Base-by-base conservation (phyloP, 306 rosid genomes). In the Carpinus viminea region DNA sequence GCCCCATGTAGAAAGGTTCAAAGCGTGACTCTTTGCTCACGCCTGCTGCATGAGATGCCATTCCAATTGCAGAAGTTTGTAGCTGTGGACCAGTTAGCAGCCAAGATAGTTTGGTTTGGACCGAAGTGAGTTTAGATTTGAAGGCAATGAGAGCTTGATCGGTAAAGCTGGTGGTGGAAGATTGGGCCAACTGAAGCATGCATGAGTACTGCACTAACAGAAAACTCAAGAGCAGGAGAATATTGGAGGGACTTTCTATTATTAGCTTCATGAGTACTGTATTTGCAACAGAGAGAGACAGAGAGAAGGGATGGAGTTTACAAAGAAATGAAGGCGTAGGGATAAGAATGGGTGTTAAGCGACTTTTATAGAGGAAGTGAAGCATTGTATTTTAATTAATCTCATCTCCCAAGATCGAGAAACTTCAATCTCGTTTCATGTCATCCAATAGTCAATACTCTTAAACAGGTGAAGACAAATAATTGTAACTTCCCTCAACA, bases 121-220 rank as follows among this genome's bases (percentile, higher is more conserved):
- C 31, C 31, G 8, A 64, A 16, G 2, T 64, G 45, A 64, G 7
- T 64, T 34, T 16, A 16, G 70, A 34, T 15, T 64, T 64, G 47
- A 64, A 64, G 70, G 70, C 70, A 64, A 64, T 64, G 46, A 64
- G 47, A 64, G 70, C 47, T 64, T 64, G 70, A 31, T 64, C 47
- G 0, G 12, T 64, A 16, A 34, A 16, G 47, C 7, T 64, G 70
- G 4, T 64, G 70, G 5, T 41, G 8, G 45, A 64, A 31, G 45
- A 64, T 3, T 64, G 21, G 46, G 20, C 41, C 1, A 36, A 64
- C 0, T 64, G 70, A 6, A 15, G 4, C 9, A 62, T 2, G 69
- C 69, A 31, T 34, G 46, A 36, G 9, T 18, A 17, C 36, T 59
- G 66, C 69, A 62, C 1, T 62, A 62, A 62, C 6, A 34, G 21